Evolutionary conservation across 2,329 filamentous ascomycete genomes (phyloP), one percentile per base, ranked within the genome.

Genomic region (Calonectria hawksworthii): DNA sequence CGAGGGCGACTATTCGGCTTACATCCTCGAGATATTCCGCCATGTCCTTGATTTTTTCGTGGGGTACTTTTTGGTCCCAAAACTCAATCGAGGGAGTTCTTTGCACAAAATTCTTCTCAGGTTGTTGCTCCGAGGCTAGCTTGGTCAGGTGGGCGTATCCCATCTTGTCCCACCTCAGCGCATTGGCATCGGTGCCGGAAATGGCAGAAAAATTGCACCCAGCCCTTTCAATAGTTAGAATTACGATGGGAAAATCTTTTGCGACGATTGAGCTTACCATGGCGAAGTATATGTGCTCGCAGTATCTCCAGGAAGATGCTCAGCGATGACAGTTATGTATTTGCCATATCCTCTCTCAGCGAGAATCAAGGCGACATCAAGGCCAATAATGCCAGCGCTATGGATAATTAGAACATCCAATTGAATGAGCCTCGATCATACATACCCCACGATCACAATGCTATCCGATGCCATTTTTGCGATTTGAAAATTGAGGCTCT

Each of bases 151-250:
- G 80, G 18, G 80, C 78, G 56, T 88, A 88, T 1, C 86, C 86
- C 5, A 82, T 68, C 1, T 80, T 82, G 68, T 88, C 87, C 86
- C 86, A 88, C 32, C 82, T 83, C 51, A 87, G 74, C 0, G 86
- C 86, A 64, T 87, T 87, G 23, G 79, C 74, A 61, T 87, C 85
- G n/a, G 77, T 83, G 26, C 86, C 86, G 0, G 86, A 87, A 54
- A 87, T 86, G 38, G 85, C 76, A 0, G 86, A 88, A 75, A 87
- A 87, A 74, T 88, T 88, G 73, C 84, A 86, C 3, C 86, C 86
- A 16, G 86, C 86, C 85, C 86, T 83, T 83, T 30, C 4, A 23
- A 36, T 41, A 6, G 23, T 63, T 7, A 63, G 56, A 9, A 28
- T 10, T 14, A 2, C 68, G 11, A 16, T 47, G 2, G 0, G 5